phyloP scores from a whole-genome alignment of 1,284 basidiomycete genomes.

The Heterobasidion annosum region DNA sequence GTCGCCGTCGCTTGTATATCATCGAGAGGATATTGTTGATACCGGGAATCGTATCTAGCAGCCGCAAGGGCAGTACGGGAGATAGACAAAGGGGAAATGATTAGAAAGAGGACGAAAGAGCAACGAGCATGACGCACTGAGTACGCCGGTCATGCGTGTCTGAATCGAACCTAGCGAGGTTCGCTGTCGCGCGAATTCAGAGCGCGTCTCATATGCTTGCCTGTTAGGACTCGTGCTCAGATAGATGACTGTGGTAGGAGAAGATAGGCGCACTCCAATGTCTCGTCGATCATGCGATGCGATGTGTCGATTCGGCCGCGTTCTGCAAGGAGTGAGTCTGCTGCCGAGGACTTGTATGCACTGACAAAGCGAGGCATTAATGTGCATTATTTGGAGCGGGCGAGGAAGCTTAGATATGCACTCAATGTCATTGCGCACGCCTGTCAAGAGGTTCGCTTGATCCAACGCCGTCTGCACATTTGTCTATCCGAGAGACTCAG shows the following conservation, averaged over 20 bases:
- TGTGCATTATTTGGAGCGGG: background rate
- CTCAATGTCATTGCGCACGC: constrained; percentile 96
- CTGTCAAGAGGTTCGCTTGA: constrained; percentile 79
- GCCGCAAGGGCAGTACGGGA: background rate
- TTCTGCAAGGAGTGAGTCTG: constrained; percentile 84
- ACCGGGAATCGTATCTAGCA: constrained; percentile 79
- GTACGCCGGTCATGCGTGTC: constrained; percentile 73
- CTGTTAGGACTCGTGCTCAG: constrained; percentile 29
- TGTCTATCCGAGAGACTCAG: constrained; percentile 32
- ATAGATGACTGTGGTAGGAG: constrained; percentile 2
- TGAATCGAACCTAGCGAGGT: constrained; percentile 71
- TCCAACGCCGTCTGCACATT: constrained; percentile 83
- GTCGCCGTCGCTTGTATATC: constrained; percentile 84
- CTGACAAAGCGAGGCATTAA: constrained; percentile 24
- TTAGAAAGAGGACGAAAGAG: background rate
- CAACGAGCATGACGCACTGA: constrained; percentile 45
- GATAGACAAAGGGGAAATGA: background rate
- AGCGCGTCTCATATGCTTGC: constrained; percentile 96
- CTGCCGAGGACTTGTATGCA: constrained; percentile 83
- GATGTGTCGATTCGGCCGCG: constrained; percentile 85
- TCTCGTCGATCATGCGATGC: constrained; percentile 91
- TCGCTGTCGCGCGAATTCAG: constrained; percentile 87
- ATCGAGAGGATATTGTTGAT: constrained; percentile 87
- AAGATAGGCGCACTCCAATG: constrained; percentile 61
- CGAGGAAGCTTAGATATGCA: constrained; percentile 27